A percentile compares a stretch with the other conserved stretches of the same genome.
Conservation (phyloP, 2,329 filamentous ascomycete genomes). For the Chaetomium sp. region DNA sequence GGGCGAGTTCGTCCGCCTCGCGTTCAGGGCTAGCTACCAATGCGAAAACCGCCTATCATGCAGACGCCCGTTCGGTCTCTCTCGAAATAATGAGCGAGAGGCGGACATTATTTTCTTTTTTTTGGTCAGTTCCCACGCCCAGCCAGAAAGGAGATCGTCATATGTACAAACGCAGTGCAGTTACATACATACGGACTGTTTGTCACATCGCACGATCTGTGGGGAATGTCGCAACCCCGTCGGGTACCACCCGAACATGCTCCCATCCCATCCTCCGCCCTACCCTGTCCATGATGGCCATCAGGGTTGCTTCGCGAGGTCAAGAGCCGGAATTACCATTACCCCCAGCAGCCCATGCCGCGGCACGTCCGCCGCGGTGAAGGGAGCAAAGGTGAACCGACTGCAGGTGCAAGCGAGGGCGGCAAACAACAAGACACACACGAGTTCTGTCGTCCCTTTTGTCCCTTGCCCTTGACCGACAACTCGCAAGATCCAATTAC, state of each 20-base stretch:
- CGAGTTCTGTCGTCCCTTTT: neutral
- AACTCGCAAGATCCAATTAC: neutral
- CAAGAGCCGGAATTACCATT: conserved; percentile 15
- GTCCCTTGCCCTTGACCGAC: neutral
- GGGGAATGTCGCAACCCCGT: conserved; percentile 19
- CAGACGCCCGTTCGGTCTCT: neutral
- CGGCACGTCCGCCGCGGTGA: conserved; percentile 1
- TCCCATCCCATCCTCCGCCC: neutral
- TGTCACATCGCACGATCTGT: conserved; percentile 23
- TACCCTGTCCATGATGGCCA: neutral
- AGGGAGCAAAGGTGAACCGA: neutral
- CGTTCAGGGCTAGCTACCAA: neutral
- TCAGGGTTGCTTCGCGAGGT: conserved; percentile 8
- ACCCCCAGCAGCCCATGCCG: conserved; percentile 7
- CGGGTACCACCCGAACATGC: conserved; percentile 19
- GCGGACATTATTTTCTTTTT: neutral
- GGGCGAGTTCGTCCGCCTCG: neutral
- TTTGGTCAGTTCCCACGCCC: neutral
- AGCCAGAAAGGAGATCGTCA: neutral
- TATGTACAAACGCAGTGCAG: conserved; percentile 1
- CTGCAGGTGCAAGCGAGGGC: neutral
- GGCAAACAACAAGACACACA: neutral
- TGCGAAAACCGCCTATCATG: neutral
- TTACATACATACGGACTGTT: conserved; percentile 10
- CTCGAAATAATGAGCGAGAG: neutral